phyloP scores from a whole-genome alignment of 2,329 filamentous ascomycete species.

The Penicillium glabrum region DNA sequence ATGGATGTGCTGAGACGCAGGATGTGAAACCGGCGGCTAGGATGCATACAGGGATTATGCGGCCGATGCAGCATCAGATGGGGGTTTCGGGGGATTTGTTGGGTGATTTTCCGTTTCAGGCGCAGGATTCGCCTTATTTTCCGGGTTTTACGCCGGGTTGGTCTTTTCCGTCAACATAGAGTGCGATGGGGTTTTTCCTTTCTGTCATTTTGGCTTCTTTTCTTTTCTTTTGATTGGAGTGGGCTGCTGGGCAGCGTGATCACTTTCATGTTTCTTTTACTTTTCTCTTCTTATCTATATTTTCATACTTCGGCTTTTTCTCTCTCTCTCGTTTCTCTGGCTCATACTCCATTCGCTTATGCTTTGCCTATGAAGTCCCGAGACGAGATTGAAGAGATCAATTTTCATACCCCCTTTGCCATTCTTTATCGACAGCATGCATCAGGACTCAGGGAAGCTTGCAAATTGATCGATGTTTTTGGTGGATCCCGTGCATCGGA shows the following conservation, averaged over 20 bases:
- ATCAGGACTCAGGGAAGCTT: neutral
- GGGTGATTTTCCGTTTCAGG: conserved; percentile 24
- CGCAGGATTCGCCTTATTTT: conserved; percentile 21
- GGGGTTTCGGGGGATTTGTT: conserved; percentile 26
- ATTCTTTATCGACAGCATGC: neutral
- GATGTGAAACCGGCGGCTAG: conserved; percentile 16
- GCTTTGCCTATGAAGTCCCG: neutral
- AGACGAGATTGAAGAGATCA: neutral
- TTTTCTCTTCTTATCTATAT: neutral
- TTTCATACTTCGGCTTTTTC: neutral
- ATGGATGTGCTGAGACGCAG: conserved; percentile 12
- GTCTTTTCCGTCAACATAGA: conserved; percentile 14
- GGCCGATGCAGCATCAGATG: conserved; percentile 16
- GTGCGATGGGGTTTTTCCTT: neutral
- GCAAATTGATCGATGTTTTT: neutral
- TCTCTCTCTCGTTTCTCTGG: neutral
- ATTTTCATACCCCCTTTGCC: neutral
- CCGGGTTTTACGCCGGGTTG: conserved; percentile 20
- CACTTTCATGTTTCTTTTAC: neutral
- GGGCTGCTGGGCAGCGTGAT: neutral
- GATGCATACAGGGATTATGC: conserved; percentile 13
- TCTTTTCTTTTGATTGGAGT: neutral
- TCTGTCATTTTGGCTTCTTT: neutral
- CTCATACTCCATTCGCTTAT: neutral
- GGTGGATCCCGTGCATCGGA: neutral